phyloP scores from a whole-genome alignment of 352 stramenopile genomes.

The Globisporangium camurandrum region DNA sequence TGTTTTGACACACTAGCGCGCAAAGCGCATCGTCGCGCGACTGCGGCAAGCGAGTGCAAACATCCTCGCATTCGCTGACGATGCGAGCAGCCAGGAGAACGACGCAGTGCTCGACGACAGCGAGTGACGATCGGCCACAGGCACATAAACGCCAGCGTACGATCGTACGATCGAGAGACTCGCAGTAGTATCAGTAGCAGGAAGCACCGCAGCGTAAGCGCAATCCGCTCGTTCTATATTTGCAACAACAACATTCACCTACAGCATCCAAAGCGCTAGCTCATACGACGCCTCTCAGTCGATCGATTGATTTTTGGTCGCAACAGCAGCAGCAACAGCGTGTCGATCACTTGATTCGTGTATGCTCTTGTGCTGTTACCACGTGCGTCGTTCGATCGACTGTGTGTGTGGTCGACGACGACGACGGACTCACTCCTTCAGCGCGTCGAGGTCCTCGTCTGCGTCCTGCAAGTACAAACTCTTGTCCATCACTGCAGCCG shows the following conservation, averaged over 20 bases:
- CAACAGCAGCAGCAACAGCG: no score
- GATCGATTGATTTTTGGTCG: background rate
- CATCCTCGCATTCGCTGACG: slow-evolving; percentile 42
- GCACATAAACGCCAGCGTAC: no score
- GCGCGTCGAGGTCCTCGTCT: slow-evolving; percentile 64
- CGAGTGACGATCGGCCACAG: no score
- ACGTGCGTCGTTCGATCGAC: no score
- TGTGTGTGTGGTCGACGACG: background rate
- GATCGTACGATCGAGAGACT: no score
- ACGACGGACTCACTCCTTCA: slow-evolving; percentile 56
- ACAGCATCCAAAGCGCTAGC: slow-evolving; percentile 15
- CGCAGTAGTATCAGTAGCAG: background rate
- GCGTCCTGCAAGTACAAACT: slow-evolving; percentile 77
- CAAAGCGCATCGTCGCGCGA: slow-evolving; percentile 25
- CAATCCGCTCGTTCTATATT: slow-evolving; percentile 6
- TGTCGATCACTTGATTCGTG: no score
- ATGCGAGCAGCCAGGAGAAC: slow-evolving; percentile 13
- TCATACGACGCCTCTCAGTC: slow-evolving; percentile 9
- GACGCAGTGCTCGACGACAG: slow-evolving; percentile 5
- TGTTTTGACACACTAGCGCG: slow-evolving; percentile 19
- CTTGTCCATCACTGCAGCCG: slow-evolving; percentile 72
- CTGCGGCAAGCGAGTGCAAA: slow-evolving; percentile 49
- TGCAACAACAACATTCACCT: slow-evolving; percentile 19
- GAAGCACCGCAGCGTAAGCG: background rate
- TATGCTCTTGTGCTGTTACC: no score